Evolutionary conservation across 2,329 filamentous ascomycete genomes (phyloP).

Genomic region (Neofusicoccum kwambonambiense): DNA sequence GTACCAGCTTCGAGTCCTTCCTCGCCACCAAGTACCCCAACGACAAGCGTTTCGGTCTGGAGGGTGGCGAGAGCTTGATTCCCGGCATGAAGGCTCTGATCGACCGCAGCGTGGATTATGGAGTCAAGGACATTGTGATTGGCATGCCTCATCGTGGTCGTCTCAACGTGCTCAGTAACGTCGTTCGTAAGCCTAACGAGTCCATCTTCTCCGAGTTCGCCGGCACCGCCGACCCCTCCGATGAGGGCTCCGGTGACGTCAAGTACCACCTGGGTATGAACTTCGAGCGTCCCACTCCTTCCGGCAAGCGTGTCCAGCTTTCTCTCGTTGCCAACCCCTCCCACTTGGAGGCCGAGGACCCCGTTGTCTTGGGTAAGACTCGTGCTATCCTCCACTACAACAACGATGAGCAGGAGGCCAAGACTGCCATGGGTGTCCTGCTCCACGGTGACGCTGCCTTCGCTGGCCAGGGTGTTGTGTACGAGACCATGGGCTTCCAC

Average conservation of each 20-base stretch:
- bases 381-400: conserved; percentile 99
- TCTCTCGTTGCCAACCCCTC: conserved; percentile 98
- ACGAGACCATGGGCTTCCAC: conserved; percentile 98
- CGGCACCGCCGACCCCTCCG: conserved; percentile 79
- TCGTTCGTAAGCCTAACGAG: conserved; percentile 98
- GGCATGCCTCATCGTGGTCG: conserved; percentile 99
- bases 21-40: conserved; percentile 97
- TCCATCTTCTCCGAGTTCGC: conserved; percentile 99
- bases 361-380: conserved; percentile 95
- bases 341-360: conserved; percentile 96
- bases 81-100: conserved; percentile 99
- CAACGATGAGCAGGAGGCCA: conserved; percentile 86
- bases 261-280: conserved; percentile 99
- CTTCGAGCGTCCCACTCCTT: conserved; percentile 97
- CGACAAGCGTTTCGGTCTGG: conserved; percentile 98
- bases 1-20: conserved; percentile 95
- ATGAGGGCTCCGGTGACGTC: conserved; percentile 97
- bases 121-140: conserved; percentile 98
- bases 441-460: conserved; percentile 97
- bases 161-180: conserved; percentile 96
- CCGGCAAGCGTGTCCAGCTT: conserved; percentile 97
- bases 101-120: conserved; percentile 96
- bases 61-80: conserved; percentile 94
- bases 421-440: conserved; percentile 89
- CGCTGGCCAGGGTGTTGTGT: conserved; percentile 93